phyloP scores from a whole-genome alignment of 2,329 filamentous ascomycete species.

The Rasamsonia emersonii region DNA sequence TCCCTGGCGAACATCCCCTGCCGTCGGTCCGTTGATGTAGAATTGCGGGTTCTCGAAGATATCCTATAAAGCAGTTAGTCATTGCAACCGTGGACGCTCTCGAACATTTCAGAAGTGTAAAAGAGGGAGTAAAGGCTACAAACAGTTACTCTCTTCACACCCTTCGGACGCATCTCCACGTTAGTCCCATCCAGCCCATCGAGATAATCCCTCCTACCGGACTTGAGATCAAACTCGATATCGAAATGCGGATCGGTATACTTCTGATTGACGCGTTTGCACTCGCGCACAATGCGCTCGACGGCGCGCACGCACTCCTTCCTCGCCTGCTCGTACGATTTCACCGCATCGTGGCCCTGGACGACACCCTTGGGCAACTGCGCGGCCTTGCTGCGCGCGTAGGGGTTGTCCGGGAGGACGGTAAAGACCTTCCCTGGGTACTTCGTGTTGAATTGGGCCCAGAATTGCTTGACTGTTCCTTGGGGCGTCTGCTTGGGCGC shows the following conservation, averaged over 20 bases:
- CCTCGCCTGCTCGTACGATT: conserved; percentile 65
- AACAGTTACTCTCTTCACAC: conserved; percentile 62
- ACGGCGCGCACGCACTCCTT: conserved; percentile 58
- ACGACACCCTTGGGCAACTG: conserved; percentile 47
- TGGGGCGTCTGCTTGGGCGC: conserved; percentile 52
- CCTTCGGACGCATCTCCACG: conserved; percentile 50
- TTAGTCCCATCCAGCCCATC: conserved; percentile 35
- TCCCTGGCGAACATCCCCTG: conserved; percentile 72
- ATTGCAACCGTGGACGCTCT: background rate
- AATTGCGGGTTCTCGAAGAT: conserved; percentile 71
- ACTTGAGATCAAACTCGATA: conserved; percentile 67
- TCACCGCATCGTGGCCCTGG: conserved; percentile 49
- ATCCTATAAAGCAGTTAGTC: conserved; percentile 41
- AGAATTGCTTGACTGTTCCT: conserved; percentile 62
- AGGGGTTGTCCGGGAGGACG: conserved; percentile 60
- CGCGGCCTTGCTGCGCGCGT: conserved; percentile 52
- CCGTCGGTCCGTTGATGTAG: conserved; percentile 66
- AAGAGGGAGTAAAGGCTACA: conserved; percentile 9
- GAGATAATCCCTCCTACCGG: conserved; percentile 43
- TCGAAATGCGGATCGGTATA: conserved; percentile 84
- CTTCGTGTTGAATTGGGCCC: conserved; percentile 62
- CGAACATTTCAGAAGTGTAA: conserved; percentile 9
- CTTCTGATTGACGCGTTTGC: conserved; percentile 70
- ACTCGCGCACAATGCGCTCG: conserved; percentile 52
- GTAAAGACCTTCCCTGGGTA: conserved; percentile 64